phyloP scores from a whole-genome alignment of 192 early-diverging fungal species.

The Coemansia sp. region DNA sequence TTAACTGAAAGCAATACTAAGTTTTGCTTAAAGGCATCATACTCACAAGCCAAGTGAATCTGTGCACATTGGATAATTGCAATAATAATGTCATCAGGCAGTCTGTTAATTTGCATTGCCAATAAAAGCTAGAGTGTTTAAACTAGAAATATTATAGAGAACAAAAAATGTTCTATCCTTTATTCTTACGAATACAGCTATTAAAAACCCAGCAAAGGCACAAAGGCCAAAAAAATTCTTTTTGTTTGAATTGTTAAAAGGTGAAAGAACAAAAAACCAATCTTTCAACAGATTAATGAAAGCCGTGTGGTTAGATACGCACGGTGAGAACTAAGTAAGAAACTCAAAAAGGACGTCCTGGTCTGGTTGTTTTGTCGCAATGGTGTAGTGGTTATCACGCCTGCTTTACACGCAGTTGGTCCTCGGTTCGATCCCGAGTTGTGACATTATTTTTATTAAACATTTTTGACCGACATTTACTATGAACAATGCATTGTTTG shows the following conservation, averaged over 20 bases:
- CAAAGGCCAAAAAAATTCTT: not conserved
- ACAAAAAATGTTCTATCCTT: not conserved
- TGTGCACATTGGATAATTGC: not conserved
- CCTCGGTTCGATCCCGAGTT: slow-evolving; percentile 30
- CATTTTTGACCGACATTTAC: no score
- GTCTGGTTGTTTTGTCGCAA: not conserved
- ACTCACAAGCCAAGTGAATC: not conserved
- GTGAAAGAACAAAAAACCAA: not conserved
- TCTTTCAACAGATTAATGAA: not conserved
- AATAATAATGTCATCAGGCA: not conserved
- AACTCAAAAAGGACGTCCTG: no score
- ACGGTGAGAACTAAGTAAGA: not conserved
- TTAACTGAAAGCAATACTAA: not conserved
- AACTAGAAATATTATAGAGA: no score
- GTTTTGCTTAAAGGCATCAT: not conserved
- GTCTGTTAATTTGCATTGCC: not conserved
- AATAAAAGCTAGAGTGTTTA: not conserved
- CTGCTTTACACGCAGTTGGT: slow-evolving; percentile 20
- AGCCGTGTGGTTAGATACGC: not conserved
- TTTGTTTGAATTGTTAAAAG: not conserved
- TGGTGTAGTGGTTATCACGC: slow-evolving; percentile 31
- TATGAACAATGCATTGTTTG: no score
- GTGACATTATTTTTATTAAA: slow-evolving; percentile 4
- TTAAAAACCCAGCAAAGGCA: not conserved
- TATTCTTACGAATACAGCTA: not conserved